These are phyloP conservation scores for Colletotrichum neosansevieriae DNA, from an alignment of 2,329 filamentous ascomycete genomes.

Conservation along the genomic window DNA sequence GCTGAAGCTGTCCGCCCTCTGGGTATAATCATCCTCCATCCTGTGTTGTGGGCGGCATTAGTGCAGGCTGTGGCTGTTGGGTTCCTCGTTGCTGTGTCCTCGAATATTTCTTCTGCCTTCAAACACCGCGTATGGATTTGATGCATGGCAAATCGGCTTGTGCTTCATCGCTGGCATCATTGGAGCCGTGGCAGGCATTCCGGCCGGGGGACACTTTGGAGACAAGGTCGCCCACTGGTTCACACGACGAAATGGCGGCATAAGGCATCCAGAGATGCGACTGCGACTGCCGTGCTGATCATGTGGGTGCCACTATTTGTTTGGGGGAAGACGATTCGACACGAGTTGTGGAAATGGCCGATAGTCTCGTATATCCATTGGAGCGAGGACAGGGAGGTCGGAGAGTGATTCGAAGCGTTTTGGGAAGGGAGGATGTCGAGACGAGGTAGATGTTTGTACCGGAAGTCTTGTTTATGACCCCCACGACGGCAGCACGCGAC, in stretches of 20 bases:
- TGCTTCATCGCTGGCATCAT: conserved; percentile 63
- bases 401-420: conserved; percentile 44
- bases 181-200: conserved; percentile 62
- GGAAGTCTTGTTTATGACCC: not conserved
- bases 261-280: conserved; percentile 72
- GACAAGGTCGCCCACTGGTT: conserved; percentile 62
- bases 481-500: not conserved
- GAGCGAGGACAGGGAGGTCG: conserved; percentile 66
- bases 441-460: conserved; percentile 1
- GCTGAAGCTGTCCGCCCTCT: conserved; percentile 62
- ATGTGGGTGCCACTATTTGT: conserved; percentile 63
- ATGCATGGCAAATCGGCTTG: conserved; percentile 61
- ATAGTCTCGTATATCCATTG: conserved; percentile 61
- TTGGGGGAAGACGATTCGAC: conserved; percentile 61
- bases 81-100: conserved; percentile 65
- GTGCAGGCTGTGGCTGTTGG: no score
- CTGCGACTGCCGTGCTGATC: conserved; percentile 60
- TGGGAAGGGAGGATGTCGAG: conserved; percentile 5
- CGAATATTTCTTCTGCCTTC: conserved; percentile 63
- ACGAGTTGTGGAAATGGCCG: conserved; percentile 61
- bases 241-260: conserved; percentile 65
- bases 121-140: conserved; percentile 55
- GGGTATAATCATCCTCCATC: conserved; percentile 61
- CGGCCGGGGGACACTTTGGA: conserved; percentile 60
- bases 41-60: conserved; percentile 67